Percentiles rank a stretch among this genome's conserved stretches.
These are phyloP conservation scores for Sclerotinia sclerotiorum DNA, from an alignment of 2,329 filamentous ascomycete species.

Conservation along the genomic window DNA sequence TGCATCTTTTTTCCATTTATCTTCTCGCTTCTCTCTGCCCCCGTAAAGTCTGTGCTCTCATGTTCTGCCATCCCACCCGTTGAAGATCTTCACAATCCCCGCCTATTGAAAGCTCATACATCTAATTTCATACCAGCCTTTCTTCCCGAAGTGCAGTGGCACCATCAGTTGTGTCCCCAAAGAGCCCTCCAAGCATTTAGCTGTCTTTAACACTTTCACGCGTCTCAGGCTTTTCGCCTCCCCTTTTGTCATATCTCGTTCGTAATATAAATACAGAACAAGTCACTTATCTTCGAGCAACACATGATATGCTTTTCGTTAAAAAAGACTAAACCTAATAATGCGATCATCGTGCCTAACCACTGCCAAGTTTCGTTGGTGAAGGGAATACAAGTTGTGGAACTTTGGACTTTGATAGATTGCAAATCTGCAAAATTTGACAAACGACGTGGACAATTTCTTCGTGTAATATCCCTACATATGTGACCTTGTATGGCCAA, in stretches of 20 bases:
- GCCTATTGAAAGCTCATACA: slow-evolving; percentile 3
- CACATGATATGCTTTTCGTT: neutral
- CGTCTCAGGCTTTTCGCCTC: neutral
- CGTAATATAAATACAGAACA: neutral
- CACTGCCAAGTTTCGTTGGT: neutral
- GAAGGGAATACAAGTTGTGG: neutral
- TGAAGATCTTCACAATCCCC: neutral
- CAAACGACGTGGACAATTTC: neutral
- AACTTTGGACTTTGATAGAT: neutral
- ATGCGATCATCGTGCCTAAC: neutral
- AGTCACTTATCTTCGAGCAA: neutral
- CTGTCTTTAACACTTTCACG: neutral
- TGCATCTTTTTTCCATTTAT: neutral
- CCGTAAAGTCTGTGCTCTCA: neutral
- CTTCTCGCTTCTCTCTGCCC: neutral
- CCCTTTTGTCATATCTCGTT: neutral
- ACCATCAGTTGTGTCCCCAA: slow-evolving; percentile 3
- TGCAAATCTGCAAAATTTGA: neutral
- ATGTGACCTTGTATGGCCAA: neutral
- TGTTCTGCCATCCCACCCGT: neutral
- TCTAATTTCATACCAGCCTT: neutral
- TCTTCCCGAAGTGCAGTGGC: neutral
- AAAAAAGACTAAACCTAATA: neutral
- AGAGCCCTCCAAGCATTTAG: neutral
- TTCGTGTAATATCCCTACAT: neutral